Conservation (phyloP, 495 filamentous ascomycete species). For the Penicillium psychrofluorescens region DNA sequence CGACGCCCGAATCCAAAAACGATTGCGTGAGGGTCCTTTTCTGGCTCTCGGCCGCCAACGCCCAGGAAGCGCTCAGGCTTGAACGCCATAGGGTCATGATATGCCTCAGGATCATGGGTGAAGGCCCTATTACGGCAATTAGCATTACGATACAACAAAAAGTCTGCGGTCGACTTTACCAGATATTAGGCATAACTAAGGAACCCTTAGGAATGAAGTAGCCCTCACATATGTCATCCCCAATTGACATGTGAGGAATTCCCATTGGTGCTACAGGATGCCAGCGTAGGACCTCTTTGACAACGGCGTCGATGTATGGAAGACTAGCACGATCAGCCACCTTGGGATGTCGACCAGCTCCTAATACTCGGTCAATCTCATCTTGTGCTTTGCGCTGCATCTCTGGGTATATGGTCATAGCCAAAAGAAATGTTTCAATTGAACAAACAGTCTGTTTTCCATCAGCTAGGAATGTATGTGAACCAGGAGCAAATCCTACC, state of each 20-base stretch:
- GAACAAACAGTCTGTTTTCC: slow-evolving; percentile 8
- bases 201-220: slow-evolving; percentile 42
- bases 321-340: slow-evolving; percentile 25
- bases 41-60: slow-evolving; percentile 6
- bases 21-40: slow-evolving; percentile 22
- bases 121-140: slow-evolving; percentile 9
- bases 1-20: slow-evolving; percentile 54
- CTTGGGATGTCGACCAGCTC: slow-evolving; percentile 22
- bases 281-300: slow-evolving; percentile 42
- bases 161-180: slow-evolving; percentile 10
- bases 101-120: slow-evolving; percentile 20
- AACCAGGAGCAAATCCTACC: slow-evolving; percentile 1
- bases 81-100: slow-evolving; percentile 22
- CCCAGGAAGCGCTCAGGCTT: slow-evolving; percentile 33
- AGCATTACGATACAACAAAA: not conserved
- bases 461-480: not conserved
- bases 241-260: slow-evolving; percentile 46
- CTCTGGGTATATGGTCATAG: slow-evolving; percentile 33
- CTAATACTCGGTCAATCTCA: slow-evolving; percentile 43
- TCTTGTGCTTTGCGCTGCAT: slow-evolving; percentile 42
- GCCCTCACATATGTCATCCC: slow-evolving; percentile 40
- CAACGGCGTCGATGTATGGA: slow-evolving; percentile 36
- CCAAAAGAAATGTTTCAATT: slow-evolving; percentile 25
- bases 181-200: slow-evolving; percentile 29
- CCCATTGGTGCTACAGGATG: slow-evolving; percentile 34